Evolutionary conservation across 2,329 filamentous ascomycete genomes (phyloP), one percentile per base, ranked within the genome.

Genomic region (Penicillium sp.): DNA sequence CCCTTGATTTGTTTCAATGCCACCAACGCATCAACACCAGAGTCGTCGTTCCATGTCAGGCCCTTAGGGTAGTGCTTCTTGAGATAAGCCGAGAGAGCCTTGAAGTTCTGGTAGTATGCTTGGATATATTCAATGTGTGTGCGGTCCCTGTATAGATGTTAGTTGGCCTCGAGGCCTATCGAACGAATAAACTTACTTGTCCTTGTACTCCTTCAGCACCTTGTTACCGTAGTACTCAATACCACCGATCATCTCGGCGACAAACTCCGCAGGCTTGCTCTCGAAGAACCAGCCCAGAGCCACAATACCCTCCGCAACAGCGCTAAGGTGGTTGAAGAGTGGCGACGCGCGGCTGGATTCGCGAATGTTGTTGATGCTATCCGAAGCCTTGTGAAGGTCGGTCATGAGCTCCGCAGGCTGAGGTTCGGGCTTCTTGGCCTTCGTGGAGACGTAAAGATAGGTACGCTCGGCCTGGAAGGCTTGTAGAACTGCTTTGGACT

Each of bases 171-270:
- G 8, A 13, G 16, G 14, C 14, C 25, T 22, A 25, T 25, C 24
- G 14, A 39, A 10, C 0, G 25, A 11, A 13, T 44, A 14, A 25
- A 56, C 81, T 62, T 69, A 88, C 85, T 84, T 87, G 57, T 89
- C 92, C 75, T 95, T 96, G 72, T 88, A 86, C 63, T 95, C 88
- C 75, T 91, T 95, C 62, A 97, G 77, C 33, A 99, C 89, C 63
- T 92, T 85, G 77, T 99, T 97, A 30, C 94, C 94, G 64, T 90
- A 96, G 76, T 95, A 95, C 70, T 97, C 88, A 36, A 92, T 90
- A 45, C 90, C 87, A 27, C 87, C 86, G 18, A 95, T 79, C 53
- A 87, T 87, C 62, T 96, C 92, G 42, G 86, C 86, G 42, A 97
- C 88, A 64, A 92, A 89, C 66, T 94, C 92, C 58, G 83, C 86